Evolutionary conservation across 768 basidiomycete genomes (phyloP), one percentile per base, ranked within the genome.

Genomic region (Rhodotorula paludigena): DNA sequence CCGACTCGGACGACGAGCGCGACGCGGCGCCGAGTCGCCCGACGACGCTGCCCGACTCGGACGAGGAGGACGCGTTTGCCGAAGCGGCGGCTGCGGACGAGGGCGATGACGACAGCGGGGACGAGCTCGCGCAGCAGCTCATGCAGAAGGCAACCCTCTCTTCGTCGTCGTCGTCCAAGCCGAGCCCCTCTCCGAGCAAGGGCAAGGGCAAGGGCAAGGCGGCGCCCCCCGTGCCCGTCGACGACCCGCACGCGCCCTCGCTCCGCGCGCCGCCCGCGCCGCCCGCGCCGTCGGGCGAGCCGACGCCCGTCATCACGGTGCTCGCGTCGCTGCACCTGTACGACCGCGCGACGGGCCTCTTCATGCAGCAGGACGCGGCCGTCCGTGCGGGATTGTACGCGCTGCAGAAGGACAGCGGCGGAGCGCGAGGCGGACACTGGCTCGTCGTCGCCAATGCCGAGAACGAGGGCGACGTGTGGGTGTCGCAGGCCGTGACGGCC

Each of bases 241-340:
- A 64, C 6, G 30, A 58, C 11, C 49, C 60, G 2, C n/a, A 58
- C 62, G 47, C 66, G 1, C 53, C 41, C 57, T 69, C 38, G 11
- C 0, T 41, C 56, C 60, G 28, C 66, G 70, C 45, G 56, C 64
- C 49, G 32, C 58, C 57, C 30, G 56, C 57, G 58, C 64, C 41
- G 45, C 67, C 30, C 39, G 67, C 39, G 9, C 52, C 66, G 20
- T 28, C 66, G 28, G 38, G 75, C 76, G 55, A 78, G 78, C 51
- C 78, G 77, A 3, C 77, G 75, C 44, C 68, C 5, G 23, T 74
- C 51, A 47, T 75, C 35, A 38, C 49, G 30, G 70, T 68, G 21
- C 35, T 65, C 16, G 80, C 78, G 2, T 80, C 80, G 52, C 72
- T 80, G 21, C 80, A 81, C 66, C 72, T 81, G 4, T 81, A 78